These are phyloP conservation scores for Shiraia sp. DNA, from an alignment of 2,329 filamentous ascomycete genomes.

Conservation along the genomic window DNA sequence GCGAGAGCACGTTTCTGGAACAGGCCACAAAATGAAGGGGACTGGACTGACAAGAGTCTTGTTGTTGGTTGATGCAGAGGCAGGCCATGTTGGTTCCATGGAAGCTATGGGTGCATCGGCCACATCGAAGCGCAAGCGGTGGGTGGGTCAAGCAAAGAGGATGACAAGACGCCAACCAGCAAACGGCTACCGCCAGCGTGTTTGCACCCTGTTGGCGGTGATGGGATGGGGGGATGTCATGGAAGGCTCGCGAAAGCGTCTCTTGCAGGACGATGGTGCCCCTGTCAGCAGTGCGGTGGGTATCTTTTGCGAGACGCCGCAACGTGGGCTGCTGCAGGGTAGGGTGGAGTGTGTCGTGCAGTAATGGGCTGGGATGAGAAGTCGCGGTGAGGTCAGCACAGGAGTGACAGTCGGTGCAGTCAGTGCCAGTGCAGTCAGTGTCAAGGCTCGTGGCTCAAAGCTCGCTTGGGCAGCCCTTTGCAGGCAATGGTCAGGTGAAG, in stretches of 20 bases:
- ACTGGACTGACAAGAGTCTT: no score
- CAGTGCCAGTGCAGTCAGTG: slow-evolving; percentile 18
- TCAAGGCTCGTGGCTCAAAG: slow-evolving; percentile 12
- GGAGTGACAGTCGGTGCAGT: slow-evolving; percentile 12
- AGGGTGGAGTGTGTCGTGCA: slow-evolving; percentile 9
- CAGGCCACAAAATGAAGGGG: no score
- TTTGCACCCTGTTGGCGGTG: not conserved
- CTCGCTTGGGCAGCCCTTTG: slow-evolving; percentile 21
- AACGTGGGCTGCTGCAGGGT: slow-evolving; percentile 4
- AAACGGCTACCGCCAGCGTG: no score
- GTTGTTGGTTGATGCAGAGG: no score
- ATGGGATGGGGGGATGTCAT: not conserved
- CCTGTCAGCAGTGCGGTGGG: slow-evolving; percentile 23
- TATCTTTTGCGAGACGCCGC: slow-evolving; percentile 20
- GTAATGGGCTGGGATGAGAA: slow-evolving; percentile 9
- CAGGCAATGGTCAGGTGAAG: slow-evolving; percentile 24
- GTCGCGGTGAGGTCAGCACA: slow-evolving; percentile 37
- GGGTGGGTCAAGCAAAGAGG: no score
- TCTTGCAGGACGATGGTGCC: slow-evolving; percentile 9
- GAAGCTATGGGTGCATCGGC: no score
- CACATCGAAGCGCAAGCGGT: no score
- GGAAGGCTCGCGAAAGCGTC: not conserved
- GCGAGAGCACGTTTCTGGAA: no score
- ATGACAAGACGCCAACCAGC: no score
- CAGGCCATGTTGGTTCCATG: no score